A percentile compares a stretch with the other conserved stretches of the same genome.
Evolutionary conservation across 2,329 filamentous ascomycete genomes (phyloP).

Genomic region (Elsinoe ampelina): DNA sequence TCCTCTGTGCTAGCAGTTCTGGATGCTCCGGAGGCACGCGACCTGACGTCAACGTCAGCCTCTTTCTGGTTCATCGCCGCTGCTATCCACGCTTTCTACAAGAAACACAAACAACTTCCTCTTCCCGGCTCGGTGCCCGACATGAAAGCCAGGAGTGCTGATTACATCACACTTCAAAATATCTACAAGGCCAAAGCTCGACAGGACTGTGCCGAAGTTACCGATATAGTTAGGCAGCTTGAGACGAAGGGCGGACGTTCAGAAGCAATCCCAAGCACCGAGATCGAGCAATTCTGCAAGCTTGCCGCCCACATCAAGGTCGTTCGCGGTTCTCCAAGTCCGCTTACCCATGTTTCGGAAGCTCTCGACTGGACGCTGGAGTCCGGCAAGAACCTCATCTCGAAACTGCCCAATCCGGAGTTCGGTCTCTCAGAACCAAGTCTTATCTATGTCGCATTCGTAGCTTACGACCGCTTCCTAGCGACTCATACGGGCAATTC

Average conservation of each 20-base stretch:
- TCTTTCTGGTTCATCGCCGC: conserved; percentile 85
- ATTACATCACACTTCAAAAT: conserved; percentile 84
- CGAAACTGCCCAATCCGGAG: conserved; percentile 29
- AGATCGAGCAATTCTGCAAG: conserved; percentile 84
- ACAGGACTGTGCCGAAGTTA: conserved; percentile 65
- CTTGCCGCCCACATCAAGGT: conserved; percentile 89
- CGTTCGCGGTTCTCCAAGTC: conserved; percentile 50
- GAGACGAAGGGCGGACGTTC: conserved; percentile 41
- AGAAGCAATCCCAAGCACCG: conserved; percentile 19
- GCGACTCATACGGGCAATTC: conserved; percentile 32
- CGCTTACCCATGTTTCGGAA: conserved; percentile 40
- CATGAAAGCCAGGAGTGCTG: conserved; percentile 89
- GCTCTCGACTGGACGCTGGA: conserved; percentile 35
- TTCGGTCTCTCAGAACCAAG: conserved; percentile 33
- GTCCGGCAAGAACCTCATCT: conserved; percentile 41
- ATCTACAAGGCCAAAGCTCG: conserved; percentile 87
- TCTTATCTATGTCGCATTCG: conserved; percentile 42
- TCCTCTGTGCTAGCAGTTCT: conserved; percentile 70
- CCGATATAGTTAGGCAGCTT: conserved; percentile 51
- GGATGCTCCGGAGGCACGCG: conserved; percentile 52
- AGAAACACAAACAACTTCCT: conserved; percentile 63
- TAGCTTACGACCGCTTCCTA: conserved; percentile 40
- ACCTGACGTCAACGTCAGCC: conserved; percentile 40
- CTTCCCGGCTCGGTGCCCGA: conserved; percentile 83
- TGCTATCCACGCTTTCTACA: conserved; percentile 69